Evolutionary conservation across 805 yeast genomes (phyloP).

Genomic region (Diddensiella santjacobensis): DNA sequence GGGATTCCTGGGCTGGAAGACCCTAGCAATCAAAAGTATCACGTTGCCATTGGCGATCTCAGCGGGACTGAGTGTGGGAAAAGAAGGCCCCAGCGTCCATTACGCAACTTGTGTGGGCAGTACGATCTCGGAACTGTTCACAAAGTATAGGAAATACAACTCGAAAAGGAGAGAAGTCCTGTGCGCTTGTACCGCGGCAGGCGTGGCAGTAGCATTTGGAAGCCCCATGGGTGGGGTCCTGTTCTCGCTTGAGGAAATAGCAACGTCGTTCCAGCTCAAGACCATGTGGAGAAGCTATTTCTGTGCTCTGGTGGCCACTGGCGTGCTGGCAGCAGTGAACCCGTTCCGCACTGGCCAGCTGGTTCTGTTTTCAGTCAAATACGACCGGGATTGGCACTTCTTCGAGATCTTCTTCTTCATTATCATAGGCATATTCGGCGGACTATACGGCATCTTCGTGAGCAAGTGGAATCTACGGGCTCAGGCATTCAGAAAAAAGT

Average conservation of each 20-base stretch:
- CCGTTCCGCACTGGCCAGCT: conserved; percentile 95
- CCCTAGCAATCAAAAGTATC: conserved; percentile 69
- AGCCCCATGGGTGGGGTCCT: conserved; percentile 97
- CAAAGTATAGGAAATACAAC: conserved; percentile 35
- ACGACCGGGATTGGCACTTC: conserved; percentile 80
- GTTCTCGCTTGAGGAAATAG: conserved; percentile 88
- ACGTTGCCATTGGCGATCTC: conserved; percentile 89
- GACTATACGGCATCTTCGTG: conserved; percentile 77
- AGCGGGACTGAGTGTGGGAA: conserved; percentile 90
- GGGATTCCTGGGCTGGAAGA: conserved; percentile 70
- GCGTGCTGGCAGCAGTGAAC: conserved; percentile 72
- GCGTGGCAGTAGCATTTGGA: conserved; percentile 98
- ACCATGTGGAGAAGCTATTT: conserved; percentile 91
- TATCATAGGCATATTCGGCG: conserved; percentile 84
- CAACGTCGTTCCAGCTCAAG: conserved; percentile 64
- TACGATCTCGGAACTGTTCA: conserved; percentile 56
- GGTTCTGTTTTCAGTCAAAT: conserved; percentile 87
- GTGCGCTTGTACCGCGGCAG: conserved; percentile 93
- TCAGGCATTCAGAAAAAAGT: conserved; percentile 72
- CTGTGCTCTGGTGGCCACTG: conserved; percentile 83
- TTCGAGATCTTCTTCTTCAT: conserved; percentile 76
- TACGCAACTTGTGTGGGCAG: conserved; percentile 96
- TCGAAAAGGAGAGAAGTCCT: conserved; percentile 51
- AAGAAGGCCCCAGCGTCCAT: conserved; percentile 98
- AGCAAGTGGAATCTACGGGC: conserved; percentile 71